Conservation (phyloP, 2,329 filamentous ascomycete species). For the Chaetothyriales sp. region DNA sequence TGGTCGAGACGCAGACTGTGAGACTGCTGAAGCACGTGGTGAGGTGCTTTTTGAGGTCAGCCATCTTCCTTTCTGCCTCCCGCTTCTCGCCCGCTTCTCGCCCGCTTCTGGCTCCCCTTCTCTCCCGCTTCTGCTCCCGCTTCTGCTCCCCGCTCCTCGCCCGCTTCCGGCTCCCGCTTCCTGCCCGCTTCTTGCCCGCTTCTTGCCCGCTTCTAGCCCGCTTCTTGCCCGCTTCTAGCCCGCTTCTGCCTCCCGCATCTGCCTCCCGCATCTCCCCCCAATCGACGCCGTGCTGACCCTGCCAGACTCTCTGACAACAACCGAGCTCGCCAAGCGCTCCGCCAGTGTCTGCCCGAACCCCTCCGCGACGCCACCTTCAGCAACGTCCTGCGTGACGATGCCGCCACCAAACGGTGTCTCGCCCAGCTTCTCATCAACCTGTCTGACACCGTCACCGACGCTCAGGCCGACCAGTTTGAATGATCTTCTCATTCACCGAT, state of each 20-base stretch:
- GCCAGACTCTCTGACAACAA: slow-evolving; percentile 84
- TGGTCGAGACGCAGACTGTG: slow-evolving; percentile 95
- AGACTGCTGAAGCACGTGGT: slow-evolving; percentile 94
- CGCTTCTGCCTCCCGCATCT: slow-evolving; percentile 2
- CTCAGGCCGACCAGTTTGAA: slow-evolving; percentile 18
- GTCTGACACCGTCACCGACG: slow-evolving; percentile 66
- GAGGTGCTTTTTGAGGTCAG: slow-evolving; percentile 83
- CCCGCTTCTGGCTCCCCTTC: not conserved
- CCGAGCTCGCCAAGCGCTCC: slow-evolving; percentile 80
- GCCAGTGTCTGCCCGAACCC: slow-evolving; percentile 94
- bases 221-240: not conserved
- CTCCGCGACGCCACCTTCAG: slow-evolving; percentile 97
- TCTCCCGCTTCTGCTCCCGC: slow-evolving; percentile 3
- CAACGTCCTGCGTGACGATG: slow-evolving; percentile 88
- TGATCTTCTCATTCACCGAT: slow-evolving; percentile 46
- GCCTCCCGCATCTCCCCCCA: not conserved
- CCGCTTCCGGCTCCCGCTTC: not conserved
- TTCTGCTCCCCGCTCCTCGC: not conserved
- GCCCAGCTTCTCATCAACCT: slow-evolving; percentile 95
- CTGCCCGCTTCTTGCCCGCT: not conserved
- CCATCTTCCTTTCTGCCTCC: slow-evolving; percentile 14
- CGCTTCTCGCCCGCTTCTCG: not conserved
- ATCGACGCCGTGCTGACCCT: not conserved
- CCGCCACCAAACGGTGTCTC: slow-evolving; percentile 91
- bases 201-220: not conserved